Conservation (phyloP, 768 basidiomycete species). For the Peribolospora kevripleyi region DNA sequence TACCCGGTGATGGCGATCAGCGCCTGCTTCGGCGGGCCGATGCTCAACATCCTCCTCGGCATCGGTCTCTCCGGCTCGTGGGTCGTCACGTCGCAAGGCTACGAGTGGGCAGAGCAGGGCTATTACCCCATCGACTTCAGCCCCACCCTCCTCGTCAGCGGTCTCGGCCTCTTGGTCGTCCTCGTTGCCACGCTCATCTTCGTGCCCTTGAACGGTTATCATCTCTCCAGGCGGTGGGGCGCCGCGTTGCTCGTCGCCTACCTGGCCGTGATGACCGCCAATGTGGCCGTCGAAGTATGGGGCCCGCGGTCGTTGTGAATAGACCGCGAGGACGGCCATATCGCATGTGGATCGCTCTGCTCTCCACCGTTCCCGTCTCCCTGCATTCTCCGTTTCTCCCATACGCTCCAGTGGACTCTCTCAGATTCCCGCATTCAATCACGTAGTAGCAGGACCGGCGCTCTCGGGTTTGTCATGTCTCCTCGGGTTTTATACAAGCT, state of each 20-base stretch:
- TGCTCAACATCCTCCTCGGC: conserved; percentile 30
- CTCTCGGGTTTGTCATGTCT: too few species aligned
- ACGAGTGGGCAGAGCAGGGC: conserved; percentile 20
- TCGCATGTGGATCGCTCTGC: too few species aligned
- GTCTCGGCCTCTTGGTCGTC: conserved; percentile 51
- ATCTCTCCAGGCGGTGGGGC: conserved; percentile 60
- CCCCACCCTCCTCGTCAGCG: conserved; percentile 58
- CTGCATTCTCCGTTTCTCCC: too few species aligned
- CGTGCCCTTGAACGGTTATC: conserved; percentile 64
- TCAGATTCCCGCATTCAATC: too few species aligned
- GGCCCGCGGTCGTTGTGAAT: not conserved
- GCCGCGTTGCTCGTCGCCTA: conserved; percentile 52
- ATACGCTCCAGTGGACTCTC: too few species aligned
- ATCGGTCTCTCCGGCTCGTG: conserved; percentile 79
- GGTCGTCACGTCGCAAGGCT: conserved; percentile 37
- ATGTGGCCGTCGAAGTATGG: conserved; percentile 49
- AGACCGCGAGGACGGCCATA: too few species aligned
- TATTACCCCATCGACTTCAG: conserved; percentile 48
- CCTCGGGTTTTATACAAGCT: too few species aligned
- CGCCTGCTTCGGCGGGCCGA: conserved; percentile 51
- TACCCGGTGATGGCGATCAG: conserved; percentile 77
- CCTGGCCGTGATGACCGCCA: conserved; percentile 45
- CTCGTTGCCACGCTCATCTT: conserved; percentile 51
- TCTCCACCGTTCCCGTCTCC: too few species aligned
- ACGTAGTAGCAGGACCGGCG: too few species aligned